phyloP scores from a whole-genome alignment of 1,284 basidiomycete genomes.

The Meira nashicola region DNA sequence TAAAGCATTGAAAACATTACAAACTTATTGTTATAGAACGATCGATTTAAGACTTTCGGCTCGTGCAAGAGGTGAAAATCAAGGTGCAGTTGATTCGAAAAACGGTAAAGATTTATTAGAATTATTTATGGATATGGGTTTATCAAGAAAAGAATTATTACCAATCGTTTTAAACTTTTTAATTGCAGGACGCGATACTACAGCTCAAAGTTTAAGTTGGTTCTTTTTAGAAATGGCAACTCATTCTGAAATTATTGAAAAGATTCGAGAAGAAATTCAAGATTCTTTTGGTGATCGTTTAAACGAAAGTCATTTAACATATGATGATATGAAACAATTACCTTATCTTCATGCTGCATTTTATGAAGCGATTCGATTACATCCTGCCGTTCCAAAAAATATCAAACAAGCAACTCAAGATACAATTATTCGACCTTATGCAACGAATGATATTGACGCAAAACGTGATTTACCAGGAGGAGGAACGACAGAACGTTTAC shows the following conservation, averaged over 20 bases:
- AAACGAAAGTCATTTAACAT: conserved; percentile 22
- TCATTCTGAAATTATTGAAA: conserved; percentile 21
- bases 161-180: conserved; percentile 41
- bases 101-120: conserved; percentile 51
- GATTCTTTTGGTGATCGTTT: conserved; percentile 25
- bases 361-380: conserved; percentile 36
- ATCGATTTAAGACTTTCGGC: neutral
- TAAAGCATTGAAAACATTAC: conserved; percentile 24
- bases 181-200: conserved; percentile 41
- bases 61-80: neutral
- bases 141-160: conserved; percentile 44
- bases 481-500: neutral
- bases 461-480: neutral
- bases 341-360: conserved; percentile 37
- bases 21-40: conserved; percentile 26
- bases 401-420: conserved; percentile 30
- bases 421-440: conserved; percentile 37
- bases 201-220: conserved; percentile 38
- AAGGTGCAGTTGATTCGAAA: conserved; percentile 19
- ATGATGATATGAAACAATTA: conserved; percentile 31
- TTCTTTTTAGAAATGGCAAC: conserved; percentile 33
- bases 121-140: conserved; percentile 55
- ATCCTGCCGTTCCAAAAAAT: conserved; percentile 45
- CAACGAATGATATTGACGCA: conserved; percentile 21
- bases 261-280: conserved; percentile 27